A percentile compares a stretch with the other conserved stretches of the same genome.
Evolutionary conservation across 177 flowering plant genomes (phyloP).

Genomic region (Vitis hybrid): DNA sequence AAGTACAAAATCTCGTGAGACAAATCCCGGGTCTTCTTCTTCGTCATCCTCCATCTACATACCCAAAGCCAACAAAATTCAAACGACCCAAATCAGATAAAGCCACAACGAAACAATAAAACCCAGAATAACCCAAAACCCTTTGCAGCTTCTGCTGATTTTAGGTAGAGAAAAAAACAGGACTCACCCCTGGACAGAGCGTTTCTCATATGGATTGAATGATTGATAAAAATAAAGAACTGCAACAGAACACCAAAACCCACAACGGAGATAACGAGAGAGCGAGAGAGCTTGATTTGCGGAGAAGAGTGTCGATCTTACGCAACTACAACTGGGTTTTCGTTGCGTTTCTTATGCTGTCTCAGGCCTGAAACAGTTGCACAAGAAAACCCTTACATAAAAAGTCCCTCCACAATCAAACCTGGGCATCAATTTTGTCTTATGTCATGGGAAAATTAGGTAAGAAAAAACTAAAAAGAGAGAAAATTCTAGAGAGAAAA

Average conservation of each 20-base stretch:
- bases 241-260: not conserved
- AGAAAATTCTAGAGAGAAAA: not conserved
- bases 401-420: not conserved
- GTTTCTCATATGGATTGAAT: conserved; percentile 4
- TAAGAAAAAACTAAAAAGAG: not conserved
- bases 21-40: conserved; percentile 23
- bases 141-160: not conserved
- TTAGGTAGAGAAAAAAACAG: not conserved
- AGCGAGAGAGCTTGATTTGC: not conserved
- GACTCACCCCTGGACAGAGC: conserved; percentile 3
- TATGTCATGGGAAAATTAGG: conserved; percentile 6
- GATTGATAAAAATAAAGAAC: not conserved
- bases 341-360: too few species aligned
- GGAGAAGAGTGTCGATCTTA: not conserved
- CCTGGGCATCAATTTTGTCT: conserved; percentile 4
- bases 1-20: not conserved
- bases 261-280: not conserved
- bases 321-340: not conserved
- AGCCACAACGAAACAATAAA: not conserved
- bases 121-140: not conserved
- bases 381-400: not conserved
- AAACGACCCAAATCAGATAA: conserved; percentile 3
- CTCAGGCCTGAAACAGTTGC: not conserved
- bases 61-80: not conserved
- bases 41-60: conserved; percentile 41